These are phyloP conservation scores for Larix kaempferi DNA, from an alignment of 75 land plant genomes.

Conservation along the genomic window DNA sequence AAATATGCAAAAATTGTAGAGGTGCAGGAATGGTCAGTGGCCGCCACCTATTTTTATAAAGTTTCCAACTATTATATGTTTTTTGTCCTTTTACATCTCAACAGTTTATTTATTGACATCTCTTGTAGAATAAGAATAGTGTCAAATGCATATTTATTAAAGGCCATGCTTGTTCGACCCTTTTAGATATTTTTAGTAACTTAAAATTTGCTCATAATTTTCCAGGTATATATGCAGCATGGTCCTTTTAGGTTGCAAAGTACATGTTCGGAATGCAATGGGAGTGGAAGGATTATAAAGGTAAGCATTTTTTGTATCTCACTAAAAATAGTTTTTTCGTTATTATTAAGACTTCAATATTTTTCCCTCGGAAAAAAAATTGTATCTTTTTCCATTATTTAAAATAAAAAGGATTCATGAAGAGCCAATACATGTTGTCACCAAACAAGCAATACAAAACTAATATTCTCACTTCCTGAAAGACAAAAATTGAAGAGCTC, in stretches of 20 bases:
- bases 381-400: too few species aligned
- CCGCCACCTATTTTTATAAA: neutral
- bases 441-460: too few species aligned
- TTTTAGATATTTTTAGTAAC: neutral
- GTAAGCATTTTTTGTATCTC: constrained; percentile 22
- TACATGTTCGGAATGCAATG: constrained; percentile 74
- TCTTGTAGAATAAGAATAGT: neutral
- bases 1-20: constrained; percentile 65
- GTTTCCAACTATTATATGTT: neutral
- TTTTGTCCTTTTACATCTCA: neutral
- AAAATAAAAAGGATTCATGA: too few species aligned
- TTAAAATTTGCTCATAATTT: neutral
- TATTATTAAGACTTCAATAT: too few species aligned
- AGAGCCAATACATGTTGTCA: too few species aligned
- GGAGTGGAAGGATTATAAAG: constrained; percentile 66
- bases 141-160: neutral
- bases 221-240: constrained; percentile 53
- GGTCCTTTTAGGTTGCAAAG: constrained; percentile 69
- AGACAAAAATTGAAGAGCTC: too few species aligned
- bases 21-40: constrained; percentile 78
- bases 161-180: neutral
- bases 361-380: too few species aligned
- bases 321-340: neutral
- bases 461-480: too few species aligned
- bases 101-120: neutral